Evolutionary conservation across 805 yeast genomes (phyloP).

Genomic region (Tetrapisispora nanseiensis): DNA sequence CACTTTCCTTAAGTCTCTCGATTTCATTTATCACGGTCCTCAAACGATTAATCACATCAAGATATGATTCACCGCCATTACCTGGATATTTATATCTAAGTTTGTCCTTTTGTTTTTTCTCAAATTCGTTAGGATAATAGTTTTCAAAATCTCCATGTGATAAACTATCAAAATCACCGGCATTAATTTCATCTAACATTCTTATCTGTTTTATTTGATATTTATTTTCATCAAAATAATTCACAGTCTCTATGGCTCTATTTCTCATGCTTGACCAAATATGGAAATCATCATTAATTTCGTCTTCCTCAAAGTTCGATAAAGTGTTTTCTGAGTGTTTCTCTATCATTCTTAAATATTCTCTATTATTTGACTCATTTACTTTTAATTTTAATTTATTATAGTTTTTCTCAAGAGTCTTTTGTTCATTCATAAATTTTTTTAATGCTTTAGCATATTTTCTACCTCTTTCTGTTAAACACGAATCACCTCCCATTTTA

Average conservation of each 20-base stretch:
- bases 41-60: slow-evolving; percentile 84
- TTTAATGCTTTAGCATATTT: slow-evolving; percentile 65
- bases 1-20: slow-evolving; percentile 83
- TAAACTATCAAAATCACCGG: slow-evolving; percentile 87
- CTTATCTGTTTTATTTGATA: slow-evolving; percentile 81
- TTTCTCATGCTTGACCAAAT: slow-evolving; percentile 89
- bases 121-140: slow-evolving; percentile 66
- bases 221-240: slow-evolving; percentile 59
- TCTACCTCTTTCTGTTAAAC: slow-evolving; percentile 66
- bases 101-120: slow-evolving; percentile 65
- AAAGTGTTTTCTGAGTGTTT: neutral
- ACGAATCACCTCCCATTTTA: slow-evolving; percentile 85
- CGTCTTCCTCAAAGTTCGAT: slow-evolving; percentile 23
- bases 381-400: slow-evolving; percentile 33
- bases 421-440: slow-evolving; percentile 61
- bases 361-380: neutral
- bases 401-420: slow-evolving; percentile 50
- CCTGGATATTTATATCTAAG: slow-evolving; percentile 92
- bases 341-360: neutral
- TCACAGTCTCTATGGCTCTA: slow-evolving; percentile 71
- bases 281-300: slow-evolving; percentile 44
- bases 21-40: slow-evolving; percentile 87
- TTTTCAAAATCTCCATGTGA: slow-evolving; percentile 78
- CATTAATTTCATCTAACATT: slow-evolving; percentile 88
- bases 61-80: slow-evolving; percentile 90